phyloP scores from a whole-genome alignment of 306 rosid species.

The Fagus crenata region DNA sequence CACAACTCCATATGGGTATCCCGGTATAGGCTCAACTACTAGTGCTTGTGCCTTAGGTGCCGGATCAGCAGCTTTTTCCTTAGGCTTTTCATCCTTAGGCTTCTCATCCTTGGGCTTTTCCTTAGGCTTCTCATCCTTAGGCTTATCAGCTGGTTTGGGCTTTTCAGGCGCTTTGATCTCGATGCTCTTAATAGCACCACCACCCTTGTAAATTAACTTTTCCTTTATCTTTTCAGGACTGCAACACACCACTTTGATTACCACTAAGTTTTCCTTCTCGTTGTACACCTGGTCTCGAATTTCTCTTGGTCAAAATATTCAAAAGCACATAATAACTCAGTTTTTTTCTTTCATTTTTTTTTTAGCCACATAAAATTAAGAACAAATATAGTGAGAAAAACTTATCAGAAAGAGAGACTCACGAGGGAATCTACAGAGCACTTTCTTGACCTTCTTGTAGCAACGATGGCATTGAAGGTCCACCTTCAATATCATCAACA shows the following conservation, averaged over 20 bases:
- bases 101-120: too few relatives aligned
- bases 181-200: conserved; percentile 58
- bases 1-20: too few relatives aligned
- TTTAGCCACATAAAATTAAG: too few relatives aligned
- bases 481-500: conserved; percentile 58
- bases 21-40: too few relatives aligned
- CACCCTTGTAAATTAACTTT: conserved; percentile 56
- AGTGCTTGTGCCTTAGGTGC: too few relatives aligned
- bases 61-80: too few relatives aligned
- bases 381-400: too few relatives aligned
- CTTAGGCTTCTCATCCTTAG: background rate
- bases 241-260: conserved; percentile 66
- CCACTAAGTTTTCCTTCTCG: conserved; percentile 54
- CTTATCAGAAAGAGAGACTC: conserved; percentile 34
- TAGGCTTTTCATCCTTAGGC: too few relatives aligned
- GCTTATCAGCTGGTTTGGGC: conserved; percentile 12
- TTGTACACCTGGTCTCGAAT: conserved; percentile 66
- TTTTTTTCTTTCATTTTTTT: conserved; percentile 10
- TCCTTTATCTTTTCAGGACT: conserved; percentile 69
- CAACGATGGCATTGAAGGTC: conserved; percentile 70
- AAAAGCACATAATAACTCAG: conserved; percentile 25
- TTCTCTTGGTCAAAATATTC: conserved; percentile 59
- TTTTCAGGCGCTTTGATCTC: conserved; percentile 54
- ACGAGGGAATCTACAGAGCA: conserved; percentile 71
- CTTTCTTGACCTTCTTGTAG: conserved; percentile 69